Evolutionary conservation across 1,139 yeast species (phyloP).

Genomic region (Geotrichum histeridarum): DNA sequence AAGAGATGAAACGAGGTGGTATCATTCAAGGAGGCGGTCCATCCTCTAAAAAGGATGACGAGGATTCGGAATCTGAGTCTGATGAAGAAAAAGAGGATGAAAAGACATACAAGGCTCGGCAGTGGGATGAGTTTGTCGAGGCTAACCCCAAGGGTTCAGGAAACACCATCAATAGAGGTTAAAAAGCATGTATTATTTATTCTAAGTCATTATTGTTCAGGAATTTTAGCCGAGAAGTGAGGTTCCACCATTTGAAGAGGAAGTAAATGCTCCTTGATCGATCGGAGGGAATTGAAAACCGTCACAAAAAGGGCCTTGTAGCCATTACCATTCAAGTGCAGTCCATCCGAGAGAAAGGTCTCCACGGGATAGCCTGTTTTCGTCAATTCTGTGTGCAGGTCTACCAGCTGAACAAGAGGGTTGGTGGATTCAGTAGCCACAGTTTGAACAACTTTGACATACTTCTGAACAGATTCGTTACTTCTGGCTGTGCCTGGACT

Average conservation of each 20-base stretch:
- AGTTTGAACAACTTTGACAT: constrained; percentile 8
- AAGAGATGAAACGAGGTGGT: constrained; percentile 80
- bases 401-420: constrained; percentile 6
- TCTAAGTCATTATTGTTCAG: not conserved
- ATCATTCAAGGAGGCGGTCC: constrained; percentile 52
- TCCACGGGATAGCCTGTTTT: constrained; percentile 7
- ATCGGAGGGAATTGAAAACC: not conserved
- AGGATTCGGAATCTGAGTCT: constrained; percentile 49
- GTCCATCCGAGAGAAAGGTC: constrained; percentile 18
- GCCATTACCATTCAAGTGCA: constrained; percentile 21
- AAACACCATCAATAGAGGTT: constrained; percentile 59
- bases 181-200: not conserved
- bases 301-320: constrained; percentile 15
- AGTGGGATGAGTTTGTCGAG: constrained; percentile 93
- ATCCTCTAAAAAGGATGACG: constrained; percentile 37
- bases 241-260: constrained; percentile 17
- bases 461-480: constrained; percentile 10
- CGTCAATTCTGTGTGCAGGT: constrained; percentile 8
- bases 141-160: constrained; percentile 79
- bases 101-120: constrained; percentile 61
- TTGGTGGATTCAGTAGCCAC: not conserved
- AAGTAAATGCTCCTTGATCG: not conserved
- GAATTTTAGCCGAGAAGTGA: constrained; percentile 14
- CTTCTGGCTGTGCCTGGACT: constrained; percentile 18
- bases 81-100: constrained; percentile 39